Percentiles rank a stretch among this genome's conserved stretches.
These are phyloP conservation scores for Dactylellina parvicollis DNA, from an alignment of 2,329 filamentous ascomycete genomes.

Conservation along the genomic window DNA sequence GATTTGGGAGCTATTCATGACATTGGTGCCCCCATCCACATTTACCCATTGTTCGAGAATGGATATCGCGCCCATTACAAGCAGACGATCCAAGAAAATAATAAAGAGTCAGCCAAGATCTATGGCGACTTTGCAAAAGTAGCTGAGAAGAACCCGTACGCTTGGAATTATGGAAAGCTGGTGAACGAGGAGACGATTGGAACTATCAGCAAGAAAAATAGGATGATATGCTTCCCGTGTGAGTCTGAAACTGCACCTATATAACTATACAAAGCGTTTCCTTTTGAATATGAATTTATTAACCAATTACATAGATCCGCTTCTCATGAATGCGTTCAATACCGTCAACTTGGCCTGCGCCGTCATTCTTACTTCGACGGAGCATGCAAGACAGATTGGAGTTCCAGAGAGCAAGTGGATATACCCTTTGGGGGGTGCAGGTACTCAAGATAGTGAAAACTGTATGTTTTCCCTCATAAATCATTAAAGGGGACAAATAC, in stretches of 20 bases:
- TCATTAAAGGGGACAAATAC: not conserved
- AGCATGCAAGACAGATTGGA: slow-evolving; percentile 67
- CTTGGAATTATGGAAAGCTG: slow-evolving; percentile 69
- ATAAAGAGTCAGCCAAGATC: slow-evolving; percentile 69
- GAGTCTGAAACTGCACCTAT: too few species aligned
- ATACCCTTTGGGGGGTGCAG: slow-evolving; percentile 72
- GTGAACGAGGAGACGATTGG: slow-evolving; percentile 66
- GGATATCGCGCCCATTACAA: slow-evolving; percentile 68
- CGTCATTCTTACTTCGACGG: slow-evolving; percentile 69
- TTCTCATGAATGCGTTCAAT: slow-evolving; percentile 78
- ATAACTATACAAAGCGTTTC: not conserved
- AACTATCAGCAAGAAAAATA: slow-evolving; percentile 68
- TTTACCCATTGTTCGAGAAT: slow-evolving; percentile 75
- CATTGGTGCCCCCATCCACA: slow-evolving; percentile 72
- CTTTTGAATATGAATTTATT: slow-evolving; percentile 26
- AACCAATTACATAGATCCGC: slow-evolving; percentile 66
- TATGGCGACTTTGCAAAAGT: slow-evolving; percentile 72
- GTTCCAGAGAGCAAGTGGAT: slow-evolving; percentile 70
- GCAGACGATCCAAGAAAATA: slow-evolving; percentile 69
- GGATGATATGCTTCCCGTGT: slow-evolving; percentile 77
- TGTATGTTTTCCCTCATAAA: slow-evolving; percentile 62
- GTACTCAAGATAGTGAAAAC: slow-evolving; percentile 68
- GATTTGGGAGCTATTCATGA: slow-evolving; percentile 69
- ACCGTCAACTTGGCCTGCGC: slow-evolving; percentile 73
- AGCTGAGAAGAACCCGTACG: slow-evolving; percentile 66